These are phyloP conservation scores for Metschnikowia dekortorum DNA, from an alignment of 805 yeast species.

Conservation along the genomic window DNA sequence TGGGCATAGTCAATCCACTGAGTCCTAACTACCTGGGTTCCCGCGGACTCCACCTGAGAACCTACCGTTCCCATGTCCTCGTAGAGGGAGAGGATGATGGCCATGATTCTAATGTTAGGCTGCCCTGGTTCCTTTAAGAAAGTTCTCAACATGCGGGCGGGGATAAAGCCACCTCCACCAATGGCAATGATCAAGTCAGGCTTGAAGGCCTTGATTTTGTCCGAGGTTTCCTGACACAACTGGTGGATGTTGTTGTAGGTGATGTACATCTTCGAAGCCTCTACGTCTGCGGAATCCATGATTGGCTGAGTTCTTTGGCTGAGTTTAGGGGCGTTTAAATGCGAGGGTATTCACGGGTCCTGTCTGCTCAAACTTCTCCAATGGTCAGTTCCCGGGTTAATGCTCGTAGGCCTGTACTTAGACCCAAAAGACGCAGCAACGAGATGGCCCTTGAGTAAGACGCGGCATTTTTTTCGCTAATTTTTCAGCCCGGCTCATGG, in stretches of 20 bases:
- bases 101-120: constrained; percentile 90
- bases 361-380: not conserved
- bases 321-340: not conserved
- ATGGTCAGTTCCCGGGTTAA: not conserved
- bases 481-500: not conserved
- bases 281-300: constrained; percentile 19
- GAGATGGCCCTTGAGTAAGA: constrained; percentile 1
- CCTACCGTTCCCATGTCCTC: constrained; percentile 72
- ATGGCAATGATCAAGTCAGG: constrained; percentile 71
- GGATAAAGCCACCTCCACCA: constrained; percentile 97
- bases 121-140: constrained; percentile 84
- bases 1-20: constrained; percentile 88
- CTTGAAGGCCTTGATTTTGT: constrained; percentile 41
- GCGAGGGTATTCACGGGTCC: not conserved
- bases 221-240: constrained; percentile 68
- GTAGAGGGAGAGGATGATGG: constrained; percentile 86
- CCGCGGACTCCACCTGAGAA: constrained; percentile 16
- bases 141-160: constrained; percentile 92
- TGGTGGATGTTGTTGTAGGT: constrained; percentile 81
- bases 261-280: constrained; percentile 42
- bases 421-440: not conserved
- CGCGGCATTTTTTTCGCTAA: not conserved
- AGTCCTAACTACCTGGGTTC: constrained; percentile 64
- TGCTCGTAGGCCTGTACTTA: constrained; percentile 8
- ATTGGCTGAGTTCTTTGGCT: not conserved